phyloP scores from a whole-genome alignment of 306 rosid genomes.

The Vicia sativa region DNA sequence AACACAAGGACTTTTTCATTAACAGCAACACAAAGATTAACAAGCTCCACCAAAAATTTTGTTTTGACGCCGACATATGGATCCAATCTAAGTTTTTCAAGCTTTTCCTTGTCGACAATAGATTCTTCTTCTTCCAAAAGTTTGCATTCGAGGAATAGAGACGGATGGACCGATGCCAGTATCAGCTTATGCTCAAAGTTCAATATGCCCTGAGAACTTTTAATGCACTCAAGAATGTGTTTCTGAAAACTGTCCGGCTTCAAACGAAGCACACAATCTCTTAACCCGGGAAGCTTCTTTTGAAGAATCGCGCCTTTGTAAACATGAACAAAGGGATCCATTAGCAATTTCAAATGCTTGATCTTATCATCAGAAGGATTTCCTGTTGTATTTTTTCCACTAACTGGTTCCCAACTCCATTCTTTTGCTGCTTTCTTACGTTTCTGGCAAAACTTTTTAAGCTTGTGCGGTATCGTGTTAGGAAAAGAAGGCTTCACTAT shows the following conservation, averaged over 20 bases:
- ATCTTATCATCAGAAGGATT: conserved; percentile 8
- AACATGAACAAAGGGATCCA: conserved; percentile 49
- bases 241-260: conserved; percentile 38
- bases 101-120: background rate
- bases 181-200: conserved; percentile 34
- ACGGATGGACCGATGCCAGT: conserved; percentile 46
- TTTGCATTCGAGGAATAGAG: conserved; percentile 38
- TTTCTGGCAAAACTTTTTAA: background rate
- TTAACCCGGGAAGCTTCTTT: conserved; percentile 46
- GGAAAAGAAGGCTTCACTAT: conserved; percentile 3
- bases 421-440: background rate
- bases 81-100: conserved; percentile 1
- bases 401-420: background rate
- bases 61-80: conserved; percentile 42
- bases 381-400: background rate
- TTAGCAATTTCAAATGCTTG: conserved; percentile 28
- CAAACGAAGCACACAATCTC: conserved; percentile 41
- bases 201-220: background rate
- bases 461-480: background rate
- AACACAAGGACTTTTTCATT: conserved; percentile 45
- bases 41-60: conserved; percentile 42
- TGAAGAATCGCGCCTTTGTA: conserved; percentile 45
- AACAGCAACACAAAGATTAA: conserved; percentile 25
- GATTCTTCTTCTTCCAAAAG: background rate
- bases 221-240: conserved; percentile 33